Base-by-base conservation (phyloP, 1,284 basidiomycete species). In the Ceratobasidium sp. region DNA sequence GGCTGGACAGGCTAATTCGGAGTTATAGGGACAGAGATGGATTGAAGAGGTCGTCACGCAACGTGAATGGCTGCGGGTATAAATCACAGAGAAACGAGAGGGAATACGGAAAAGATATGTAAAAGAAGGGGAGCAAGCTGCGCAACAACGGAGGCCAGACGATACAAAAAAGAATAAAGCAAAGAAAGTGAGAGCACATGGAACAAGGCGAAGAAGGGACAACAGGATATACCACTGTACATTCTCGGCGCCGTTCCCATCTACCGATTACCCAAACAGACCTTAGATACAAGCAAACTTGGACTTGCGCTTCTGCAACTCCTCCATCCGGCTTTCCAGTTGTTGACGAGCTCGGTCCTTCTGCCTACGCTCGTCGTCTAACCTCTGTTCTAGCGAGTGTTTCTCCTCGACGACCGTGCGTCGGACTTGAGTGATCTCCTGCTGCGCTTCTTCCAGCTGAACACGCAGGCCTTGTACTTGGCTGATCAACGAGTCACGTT, bases 331-430 rank as follows among this genome's bases (percentile, higher is more conserved):
- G 48, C 87, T 86, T 81, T 95, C 93, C 29, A 96, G 87, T 81
- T 95, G 93, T 74, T 90, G 89, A 69, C 92, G 89, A 54, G 89
- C 91, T 39, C 92, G 89, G 80, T 94, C 92, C 83, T 94, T 94
- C 16, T 90, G 90, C 79, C 86, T 87, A 71, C 92, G 88, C 82
- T 96, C 93, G 81, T 95, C 92, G 79, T 92, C 91, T 49, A 95
- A 84, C 69, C 89, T 87, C 75, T 88, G 87, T 81, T 95, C 92
- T 51, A 94, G 85, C 51, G 90, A 90, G 79, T 93, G 91, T 81
- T 94, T 94, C 84, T 94, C 92, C 82, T 93, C 90, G 41, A 90
- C 89, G 75, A 95, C 87, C 51, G 91, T 92, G 80, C 88, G 87
- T 74, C 93, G 90, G 71, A 93, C 90, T 69, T 83, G 88, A 43